These are phyloP conservation scores for Diaporthe velutina DNA, from an alignment of 2,329 filamentous ascomycete genomes.

Conservation along the genomic window DNA sequence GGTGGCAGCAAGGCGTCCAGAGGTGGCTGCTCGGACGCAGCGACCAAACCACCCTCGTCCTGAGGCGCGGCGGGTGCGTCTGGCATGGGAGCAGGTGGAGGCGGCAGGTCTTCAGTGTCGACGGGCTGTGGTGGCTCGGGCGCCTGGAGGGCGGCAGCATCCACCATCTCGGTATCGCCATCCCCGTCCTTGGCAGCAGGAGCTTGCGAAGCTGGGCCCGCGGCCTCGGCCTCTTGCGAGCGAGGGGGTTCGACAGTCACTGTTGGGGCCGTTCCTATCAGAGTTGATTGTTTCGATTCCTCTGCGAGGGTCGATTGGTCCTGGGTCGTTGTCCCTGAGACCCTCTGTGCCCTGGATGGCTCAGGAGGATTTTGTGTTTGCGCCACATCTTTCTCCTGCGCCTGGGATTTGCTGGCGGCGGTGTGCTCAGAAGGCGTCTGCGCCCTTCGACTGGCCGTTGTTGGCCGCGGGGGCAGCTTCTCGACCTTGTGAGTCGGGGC, in stretches of 20 bases:
- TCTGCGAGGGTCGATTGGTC: constrained; percentile 59
- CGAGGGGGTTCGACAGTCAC: constrained; percentile 58
- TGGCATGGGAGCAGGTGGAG: constrained; percentile 60
- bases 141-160: constrained; percentile 62
- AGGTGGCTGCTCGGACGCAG: constrained; percentile 59
- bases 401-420: constrained; percentile 54
- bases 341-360: constrained; percentile 56
- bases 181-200: constrained; percentile 60
- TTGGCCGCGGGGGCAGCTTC: constrained; percentile 66
- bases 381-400: constrained; percentile 64
- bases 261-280: constrained; percentile 52
- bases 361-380: constrained; percentile 52
- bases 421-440: constrained; percentile 66
- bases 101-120: constrained; percentile 55
- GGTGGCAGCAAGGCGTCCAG: constrained; percentile 86
- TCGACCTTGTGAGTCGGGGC: constrained; percentile 68
- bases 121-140: constrained; percentile 37
- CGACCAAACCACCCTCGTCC: constrained; percentile 57
- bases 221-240: constrained; percentile 36
- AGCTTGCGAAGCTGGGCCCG: constrained; percentile 28
- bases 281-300: constrained; percentile 61
- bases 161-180: constrained; percentile 77
- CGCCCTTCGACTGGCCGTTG: constrained; percentile 67
- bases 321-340: constrained; percentile 60
- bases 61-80: constrained; percentile 51